Evolutionary conservation across 129 eudicot genomes (phyloP), one percentile per base, ranked within the genome.

Genomic region (Saussurea involucrata): DNA sequence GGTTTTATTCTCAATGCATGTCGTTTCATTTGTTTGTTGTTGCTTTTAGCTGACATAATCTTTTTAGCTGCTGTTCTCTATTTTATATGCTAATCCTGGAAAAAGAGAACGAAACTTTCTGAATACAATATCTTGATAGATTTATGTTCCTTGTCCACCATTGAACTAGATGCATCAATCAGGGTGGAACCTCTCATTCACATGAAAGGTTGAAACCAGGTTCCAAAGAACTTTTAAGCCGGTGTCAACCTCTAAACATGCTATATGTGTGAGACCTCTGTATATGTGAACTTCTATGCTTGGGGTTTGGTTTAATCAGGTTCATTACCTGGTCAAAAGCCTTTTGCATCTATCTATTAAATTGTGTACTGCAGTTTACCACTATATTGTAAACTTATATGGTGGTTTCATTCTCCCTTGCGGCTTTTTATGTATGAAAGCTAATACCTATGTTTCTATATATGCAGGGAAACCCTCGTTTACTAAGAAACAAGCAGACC

Each of bases 401-500:
- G 24, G 66, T 32, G 29, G 46, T 66, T 53, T 67, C 34, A 44
- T 44, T 13, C 22, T 53, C 12, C n/a, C 22, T 63, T 20, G 24
- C 31, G 66, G 57, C 33, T 70, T 61, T 58, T 63, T 71, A 44
- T 63, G 32, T 22, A 29, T 63, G 71, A 28, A 46, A 71, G 21
- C 66, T 69, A 42, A 76, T 76, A 71, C 31, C 32, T 65, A 2
- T 77, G 2, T 80, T 80, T 17, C 25, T 46, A 21, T 46, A 31
- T 81, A 65, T 83, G 81, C 57, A 94, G 98, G 98, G 44, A 94
- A 91, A 76, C 87, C 97, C 32, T 81, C 96, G 13, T 94, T 94
- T 69, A 80, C 96, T 31, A 94, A 94, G 85, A 94, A 94, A 75
- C 98, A 94, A 77, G 97, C 98, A 55, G 98, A 94, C 78, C 92